These are phyloP conservation scores for Neurospora africana DNA, from an alignment of 495 filamentous ascomycete genomes.

Conservation along the genomic window DNA sequence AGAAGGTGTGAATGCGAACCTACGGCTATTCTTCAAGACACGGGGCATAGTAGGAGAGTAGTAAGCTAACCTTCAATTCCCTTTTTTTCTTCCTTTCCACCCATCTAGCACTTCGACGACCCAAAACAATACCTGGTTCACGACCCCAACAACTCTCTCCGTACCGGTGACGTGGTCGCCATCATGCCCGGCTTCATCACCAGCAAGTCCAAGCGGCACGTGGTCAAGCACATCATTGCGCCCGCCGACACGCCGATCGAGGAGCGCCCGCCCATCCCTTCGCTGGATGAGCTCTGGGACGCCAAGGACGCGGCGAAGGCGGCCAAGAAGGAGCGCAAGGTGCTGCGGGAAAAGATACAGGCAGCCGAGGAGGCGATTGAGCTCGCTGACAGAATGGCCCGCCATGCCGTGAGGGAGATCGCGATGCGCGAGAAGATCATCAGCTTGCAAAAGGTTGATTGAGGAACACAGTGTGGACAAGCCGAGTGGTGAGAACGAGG, in stretches of 20 bases:
- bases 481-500: background rate
- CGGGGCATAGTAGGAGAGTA: background rate
- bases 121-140: conserved; percentile 50
- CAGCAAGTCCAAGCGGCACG: conserved; percentile 58
- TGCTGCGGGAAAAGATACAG: conserved; percentile 9
- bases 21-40: background rate
- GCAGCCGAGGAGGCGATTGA: conserved; percentile 3
- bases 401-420: conserved; percentile 9
- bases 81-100: conserved; percentile 4
- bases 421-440: conserved; percentile 3
- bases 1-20: conserved; percentile 36
- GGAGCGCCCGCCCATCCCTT: conserved; percentile 53
- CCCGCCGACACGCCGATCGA: conserved; percentile 56
- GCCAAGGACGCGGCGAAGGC: conserved; percentile 36
- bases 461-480: background rate
- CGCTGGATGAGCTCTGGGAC: conserved; percentile 48
- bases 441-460: background rate
- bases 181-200: conserved; percentile 57
- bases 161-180: conserved; percentile 69
- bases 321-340: conserved; percentile 40
- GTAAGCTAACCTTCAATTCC: background rate
- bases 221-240: conserved; percentile 67
- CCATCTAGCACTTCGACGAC: conserved; percentile 36
- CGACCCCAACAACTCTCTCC: conserved; percentile 64
- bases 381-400: conserved; percentile 6